Evolutionary conservation across 2,329 filamentous ascomycete genomes (phyloP), one percentile per base, ranked within the genome.

Genomic region (Rhynchosporium graminicola): DNA sequence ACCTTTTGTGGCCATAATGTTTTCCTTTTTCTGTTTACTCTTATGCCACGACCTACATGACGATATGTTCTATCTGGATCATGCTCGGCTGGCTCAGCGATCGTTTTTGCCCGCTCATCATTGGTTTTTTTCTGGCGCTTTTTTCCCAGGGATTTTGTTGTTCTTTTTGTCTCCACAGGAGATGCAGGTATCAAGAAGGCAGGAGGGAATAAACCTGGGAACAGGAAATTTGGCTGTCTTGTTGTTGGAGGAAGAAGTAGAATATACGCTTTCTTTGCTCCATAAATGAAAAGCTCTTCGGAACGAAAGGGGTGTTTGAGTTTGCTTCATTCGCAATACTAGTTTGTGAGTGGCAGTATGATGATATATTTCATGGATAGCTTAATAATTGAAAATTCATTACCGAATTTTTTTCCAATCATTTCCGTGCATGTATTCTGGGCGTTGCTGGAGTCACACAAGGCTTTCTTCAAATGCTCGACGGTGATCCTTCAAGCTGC

Each of bases 81-180:
- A 79, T 83, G 80, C 80, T 75, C 82, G 82, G 84, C 82, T 80
- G 80, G 83, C 78, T 84, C 82, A 83, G 79, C 80, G 80, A 82
- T 82, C 78, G 70, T 69, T 72, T 57, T 61, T 69, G 33, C 33
- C 33, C 33, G 33, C 9, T 10, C 33, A 36, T 36, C 33, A 36
- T 36, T 36, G 65, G 69, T 73, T 71, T 69, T 71, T 70, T 65
- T 60, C 57, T 52, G 68, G 69, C 65, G 67, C 64, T 63, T 57
- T 62, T 65, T 65, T 63, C 33, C 33, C 5, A 31, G 64, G 62
- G 59, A 54, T 67, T 61, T 59, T 63, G 57, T 65, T 60, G 62
- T 59, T 68, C 69, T 65, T 64, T 68, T 62, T 67, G 60, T 71
- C 70, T 70, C 67, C 62, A 51, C 65, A 65, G 66, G 71, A 70